Conservation (phyloP, 176 grass and related monocot genomes). For the Paspalum notatum region DNA sequence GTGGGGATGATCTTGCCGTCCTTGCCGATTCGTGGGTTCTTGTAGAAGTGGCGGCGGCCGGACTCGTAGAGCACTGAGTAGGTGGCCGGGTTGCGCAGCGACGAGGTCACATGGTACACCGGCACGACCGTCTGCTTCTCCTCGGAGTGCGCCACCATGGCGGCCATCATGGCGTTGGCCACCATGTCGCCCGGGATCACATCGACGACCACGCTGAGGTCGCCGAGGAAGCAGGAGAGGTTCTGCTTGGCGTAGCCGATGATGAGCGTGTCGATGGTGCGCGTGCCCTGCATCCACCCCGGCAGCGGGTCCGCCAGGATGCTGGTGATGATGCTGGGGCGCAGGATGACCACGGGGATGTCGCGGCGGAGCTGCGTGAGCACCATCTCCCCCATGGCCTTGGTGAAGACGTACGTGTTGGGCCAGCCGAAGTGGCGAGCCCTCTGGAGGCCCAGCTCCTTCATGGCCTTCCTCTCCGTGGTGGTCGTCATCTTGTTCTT, state of each 20-base stretch:
- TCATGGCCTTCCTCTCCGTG: slow-evolving; percentile 54
- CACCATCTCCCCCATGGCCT: slow-evolving; percentile 81
- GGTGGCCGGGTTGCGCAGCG: slow-evolving; percentile 60
- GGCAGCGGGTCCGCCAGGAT: slow-evolving; percentile 59
- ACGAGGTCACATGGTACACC: slow-evolving; percentile 61
- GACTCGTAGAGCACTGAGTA: slow-evolving; percentile 49
- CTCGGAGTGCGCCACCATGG: slow-evolving; percentile 53
- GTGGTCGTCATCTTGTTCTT: not conserved
- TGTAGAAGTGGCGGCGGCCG: slow-evolving; percentile 46
- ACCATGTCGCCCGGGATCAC: slow-evolving; percentile 92
- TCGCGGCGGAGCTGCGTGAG: slow-evolving; percentile 45
- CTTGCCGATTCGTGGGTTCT: slow-evolving; percentile 67
- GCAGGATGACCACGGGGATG: slow-evolving; percentile 55
- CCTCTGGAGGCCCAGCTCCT: slow-evolving; percentile 66
- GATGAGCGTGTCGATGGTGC: slow-evolving; percentile 78
- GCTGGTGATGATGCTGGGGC: slow-evolving; percentile 81
- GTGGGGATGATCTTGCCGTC: slow-evolving; percentile 51
- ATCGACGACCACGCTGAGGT: slow-evolving; percentile 63
- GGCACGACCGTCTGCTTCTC: slow-evolving; percentile 33
- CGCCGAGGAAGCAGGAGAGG: slow-evolving; percentile 67
- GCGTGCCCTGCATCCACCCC: slow-evolving; percentile 76
- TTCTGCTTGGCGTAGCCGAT: slow-evolving; percentile 73
- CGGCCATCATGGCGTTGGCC: slow-evolving; percentile 76
- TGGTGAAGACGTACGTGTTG: slow-evolving; percentile 79
- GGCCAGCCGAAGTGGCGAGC: slow-evolving; percentile 73